These are phyloP conservation scores for Blepharisma stoltei DNA, from an alignment of 73 alveolate genomes.

Conservation along the genomic window DNA sequence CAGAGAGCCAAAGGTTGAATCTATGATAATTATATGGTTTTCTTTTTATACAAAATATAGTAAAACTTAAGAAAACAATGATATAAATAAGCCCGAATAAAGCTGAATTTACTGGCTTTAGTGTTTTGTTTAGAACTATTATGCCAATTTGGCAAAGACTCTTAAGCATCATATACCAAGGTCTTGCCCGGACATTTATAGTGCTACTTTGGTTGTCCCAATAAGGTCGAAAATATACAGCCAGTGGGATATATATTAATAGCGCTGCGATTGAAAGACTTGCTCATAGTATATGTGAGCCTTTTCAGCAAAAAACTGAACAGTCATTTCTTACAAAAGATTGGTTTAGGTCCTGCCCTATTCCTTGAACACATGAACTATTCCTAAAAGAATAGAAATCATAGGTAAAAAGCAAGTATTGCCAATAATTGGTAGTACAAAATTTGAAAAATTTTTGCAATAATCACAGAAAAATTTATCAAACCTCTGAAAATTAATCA, in stretches of 20 bases:
- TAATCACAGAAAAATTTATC: not conserved
- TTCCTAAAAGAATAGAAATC: not conserved
- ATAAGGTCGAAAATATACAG: constrained; percentile 10
- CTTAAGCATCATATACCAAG: not conserved
- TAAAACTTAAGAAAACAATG: not conserved
- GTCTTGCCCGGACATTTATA: not conserved
- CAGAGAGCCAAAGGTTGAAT: not conserved
- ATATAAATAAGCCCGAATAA: not conserved
- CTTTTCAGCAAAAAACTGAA: constrained; percentile 9
- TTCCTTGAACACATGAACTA: not conserved
- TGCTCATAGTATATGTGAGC: not conserved
- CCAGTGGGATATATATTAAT: not conserved
- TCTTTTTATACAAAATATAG: not conserved
- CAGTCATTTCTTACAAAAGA: not conserved
- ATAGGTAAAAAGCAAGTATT: constrained; percentile 7
- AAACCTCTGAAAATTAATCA: not conserved
- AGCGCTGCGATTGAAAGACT: not conserved
- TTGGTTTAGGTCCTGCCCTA: not conserved
- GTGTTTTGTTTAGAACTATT: not conserved
- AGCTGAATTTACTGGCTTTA: not conserved
- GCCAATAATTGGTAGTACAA: not conserved
- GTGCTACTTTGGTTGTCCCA: not conserved
- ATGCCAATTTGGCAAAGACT: not conserved
- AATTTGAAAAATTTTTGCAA: not conserved
- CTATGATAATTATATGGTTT: constrained; percentile 13